These are phyloP conservation scores for Lanmaoa pseudosensibilis DNA, from an alignment of 768 basidiomycete genomes.

Conservation along the genomic window DNA sequence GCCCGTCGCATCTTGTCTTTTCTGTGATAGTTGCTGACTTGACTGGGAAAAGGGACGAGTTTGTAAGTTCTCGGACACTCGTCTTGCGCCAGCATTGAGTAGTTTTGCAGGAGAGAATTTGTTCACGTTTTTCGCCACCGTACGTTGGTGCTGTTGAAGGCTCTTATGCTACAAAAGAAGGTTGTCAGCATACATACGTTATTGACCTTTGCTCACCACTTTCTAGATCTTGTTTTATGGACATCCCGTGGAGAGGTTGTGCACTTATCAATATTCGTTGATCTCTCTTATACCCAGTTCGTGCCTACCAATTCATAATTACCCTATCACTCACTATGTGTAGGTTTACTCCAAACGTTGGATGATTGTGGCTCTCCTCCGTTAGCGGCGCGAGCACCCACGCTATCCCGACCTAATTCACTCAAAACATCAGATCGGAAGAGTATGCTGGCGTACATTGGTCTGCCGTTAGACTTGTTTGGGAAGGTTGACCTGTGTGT, in stretches of 20 bases:
- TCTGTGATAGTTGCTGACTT: slow-evolving; percentile 9
- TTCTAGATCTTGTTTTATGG: slow-evolving; percentile 92
- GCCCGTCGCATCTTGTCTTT: neutral
- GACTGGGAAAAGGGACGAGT: slow-evolving; percentile 58
- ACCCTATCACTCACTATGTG: slow-evolving; percentile 3
- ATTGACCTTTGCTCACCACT: slow-evolving; percentile 9
- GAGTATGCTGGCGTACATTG: slow-evolving; percentile 89
- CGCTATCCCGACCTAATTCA: slow-evolving; percentile 71
- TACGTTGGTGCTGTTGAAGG: slow-evolving; percentile 90
- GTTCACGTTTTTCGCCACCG: slow-evolving; percentile 92
- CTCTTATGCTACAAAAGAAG: slow-evolving; percentile 90
- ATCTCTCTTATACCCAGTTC: slow-evolving; percentile 87
- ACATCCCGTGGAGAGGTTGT: slow-evolving; percentile 92
- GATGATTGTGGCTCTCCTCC: slow-evolving; percentile 91
- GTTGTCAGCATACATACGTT: slow-evolving; percentile 41
- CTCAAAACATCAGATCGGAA: slow-evolving; percentile 85
- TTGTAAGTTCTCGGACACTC: slow-evolving; percentile 44
- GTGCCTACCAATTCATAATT: neutral
- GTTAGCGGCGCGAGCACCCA: slow-evolving; percentile 59
- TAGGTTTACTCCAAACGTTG: slow-evolving; percentile 83
- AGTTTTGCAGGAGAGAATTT: slow-evolving; percentile 70
- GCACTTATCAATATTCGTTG: slow-evolving; percentile 98
- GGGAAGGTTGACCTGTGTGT: slow-evolving; percentile 59
- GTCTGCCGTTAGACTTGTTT: slow-evolving; percentile 92
- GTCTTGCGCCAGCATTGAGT: neutral